Percentiles rank a stretch among this genome's conserved stretches.
These are phyloP conservation scores for Saturnispora quitensis DNA, from an alignment of 805 yeast genomes.

Conservation along the genomic window DNA sequence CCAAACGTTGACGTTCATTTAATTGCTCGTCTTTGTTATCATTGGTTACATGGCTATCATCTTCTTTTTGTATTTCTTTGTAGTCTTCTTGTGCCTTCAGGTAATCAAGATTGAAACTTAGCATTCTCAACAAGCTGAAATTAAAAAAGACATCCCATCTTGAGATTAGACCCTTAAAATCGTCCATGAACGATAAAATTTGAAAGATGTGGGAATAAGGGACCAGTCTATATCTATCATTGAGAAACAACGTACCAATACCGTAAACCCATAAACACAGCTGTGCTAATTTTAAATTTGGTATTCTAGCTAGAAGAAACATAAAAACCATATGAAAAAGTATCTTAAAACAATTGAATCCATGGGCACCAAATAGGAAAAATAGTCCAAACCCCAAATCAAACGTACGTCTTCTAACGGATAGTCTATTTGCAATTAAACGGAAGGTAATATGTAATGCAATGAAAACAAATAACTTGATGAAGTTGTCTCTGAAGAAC, in stretches of 20 bases:
- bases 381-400: conserved; percentile 65
- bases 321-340: conserved; percentile 46
- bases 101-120: conserved; percentile 78
- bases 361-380: conserved; percentile 70
- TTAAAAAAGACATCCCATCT: conserved; percentile 97
- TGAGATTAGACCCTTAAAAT: conserved; percentile 64
- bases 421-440: conserved; percentile 22
- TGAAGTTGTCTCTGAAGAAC: conserved; percentile 76
- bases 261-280: conserved; percentile 68
- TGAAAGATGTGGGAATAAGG: conserved; percentile 25
- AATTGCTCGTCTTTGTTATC: conserved; percentile 13
- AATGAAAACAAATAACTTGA: conserved; percentile 48
- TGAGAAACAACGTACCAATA: conserved; percentile 64
- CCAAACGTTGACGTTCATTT: conserved; percentile 57
- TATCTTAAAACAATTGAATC: conserved; percentile 59
- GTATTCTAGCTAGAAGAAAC: conserved; percentile 39
- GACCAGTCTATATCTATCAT: conserved; percentile 54
- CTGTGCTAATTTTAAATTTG: conserved; percentile 32
- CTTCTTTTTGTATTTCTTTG: neutral
- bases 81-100: conserved; percentile 31
- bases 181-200: conserved; percentile 46
- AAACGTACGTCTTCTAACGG: conserved; percentile 43
- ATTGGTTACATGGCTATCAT: neutral
- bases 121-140: conserved; percentile 74
- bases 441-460: conserved; percentile 47